Evolutionary conservation across 306 rosid species (phyloP).

Genomic region (Ochetophila trinervis): DNA sequence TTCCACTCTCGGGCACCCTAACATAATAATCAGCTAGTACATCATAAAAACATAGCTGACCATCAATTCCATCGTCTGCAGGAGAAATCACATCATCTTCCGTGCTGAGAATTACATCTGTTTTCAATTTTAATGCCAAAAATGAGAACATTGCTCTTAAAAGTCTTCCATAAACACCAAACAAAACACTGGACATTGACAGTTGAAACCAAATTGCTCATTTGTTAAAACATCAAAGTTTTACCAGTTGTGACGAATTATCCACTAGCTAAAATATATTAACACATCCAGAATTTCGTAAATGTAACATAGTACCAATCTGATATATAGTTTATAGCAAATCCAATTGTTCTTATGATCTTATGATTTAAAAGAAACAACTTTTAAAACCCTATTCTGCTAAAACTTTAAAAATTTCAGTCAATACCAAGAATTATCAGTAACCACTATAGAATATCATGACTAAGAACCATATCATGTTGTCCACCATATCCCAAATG

Average conservation of each 20-base stretch:
- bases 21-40: slow-evolving; percentile 94
- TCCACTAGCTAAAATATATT: background rate
- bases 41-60: slow-evolving; percentile 71
- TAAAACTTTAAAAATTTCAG: background rate
- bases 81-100: slow-evolving; percentile 76
- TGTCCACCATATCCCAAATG: background rate
- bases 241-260: background rate
- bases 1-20: slow-evolving; percentile 62
- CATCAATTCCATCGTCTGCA: slow-evolving; percentile 41
- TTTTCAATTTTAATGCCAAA: slow-evolving; percentile 20
- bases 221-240: slow-evolving; percentile 6
- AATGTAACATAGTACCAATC: too few relatives aligned
- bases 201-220: background rate
- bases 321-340: too few relatives aligned
- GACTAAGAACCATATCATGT: background rate
- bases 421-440: background rate
- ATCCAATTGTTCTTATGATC: too few relatives aligned
- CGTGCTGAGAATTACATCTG: slow-evolving; percentile 70
- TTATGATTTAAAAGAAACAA: too few relatives aligned
- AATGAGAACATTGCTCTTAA: slow-evolving; percentile 17
- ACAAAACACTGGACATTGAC: background rate
- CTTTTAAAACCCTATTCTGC: too few relatives aligned
- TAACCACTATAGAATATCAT: too few relatives aligned
- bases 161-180: slow-evolving; percentile 8
- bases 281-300: too few relatives aligned